phyloP scores from a whole-genome alignment of 257 asterid species.

The Penstemon newberryi region DNA sequence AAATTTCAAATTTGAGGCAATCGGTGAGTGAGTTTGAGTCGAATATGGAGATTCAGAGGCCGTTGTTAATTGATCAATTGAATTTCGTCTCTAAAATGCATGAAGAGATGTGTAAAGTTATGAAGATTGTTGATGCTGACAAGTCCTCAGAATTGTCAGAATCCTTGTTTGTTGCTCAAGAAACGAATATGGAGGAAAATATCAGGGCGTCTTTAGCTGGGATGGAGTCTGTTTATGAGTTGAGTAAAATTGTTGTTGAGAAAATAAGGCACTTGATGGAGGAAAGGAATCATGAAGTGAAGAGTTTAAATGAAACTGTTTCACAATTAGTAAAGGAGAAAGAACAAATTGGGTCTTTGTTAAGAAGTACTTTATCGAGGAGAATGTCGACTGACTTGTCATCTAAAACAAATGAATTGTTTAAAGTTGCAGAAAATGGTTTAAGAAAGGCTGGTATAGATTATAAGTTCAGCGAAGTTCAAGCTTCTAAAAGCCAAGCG shows the following conservation, averaged over 20 bases:
- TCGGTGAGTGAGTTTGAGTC: slow-evolving; percentile 58
- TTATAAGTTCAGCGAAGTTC: slow-evolving; percentile 61
- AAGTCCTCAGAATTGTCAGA: slow-evolving; percentile 76
- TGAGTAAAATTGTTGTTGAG: slow-evolving; percentile 63
- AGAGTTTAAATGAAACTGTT: slow-evolving; percentile 61
- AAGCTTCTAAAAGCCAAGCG: slow-evolving; percentile 45
- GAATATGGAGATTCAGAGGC: slow-evolving; percentile 59
- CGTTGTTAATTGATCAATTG: slow-evolving; percentile 73
- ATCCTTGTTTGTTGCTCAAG: slow-evolving; percentile 84
- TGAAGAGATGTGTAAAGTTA: slow-evolving; percentile 58
- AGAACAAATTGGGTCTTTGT: slow-evolving; percentile 83
- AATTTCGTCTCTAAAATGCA: slow-evolving; percentile 67
- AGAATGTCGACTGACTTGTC: slow-evolving; percentile 78
- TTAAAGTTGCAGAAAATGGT: slow-evolving; percentile 92
- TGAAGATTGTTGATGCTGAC: slow-evolving; percentile 75
- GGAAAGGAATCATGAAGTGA: slow-evolving; percentile 65
- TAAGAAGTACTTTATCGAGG: slow-evolving; percentile 79
- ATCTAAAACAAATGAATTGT: slow-evolving; percentile 77
- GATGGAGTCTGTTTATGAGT: slow-evolving; percentile 80
- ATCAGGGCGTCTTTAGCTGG: slow-evolving; percentile 86
- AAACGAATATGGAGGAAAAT: slow-evolving; percentile 84
- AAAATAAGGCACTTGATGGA: slow-evolving; percentile 70
- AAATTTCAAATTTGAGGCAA: slow-evolving; percentile 51
- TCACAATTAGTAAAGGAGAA: slow-evolving; percentile 77
- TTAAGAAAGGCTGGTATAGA: slow-evolving; percentile 86